A percentile compares a stretch with the other conserved stretches of the same genome.
phyloP scores from a whole-genome alignment of 768 basidiomycete genomes.

The Boletus tomentosulus region DNA sequence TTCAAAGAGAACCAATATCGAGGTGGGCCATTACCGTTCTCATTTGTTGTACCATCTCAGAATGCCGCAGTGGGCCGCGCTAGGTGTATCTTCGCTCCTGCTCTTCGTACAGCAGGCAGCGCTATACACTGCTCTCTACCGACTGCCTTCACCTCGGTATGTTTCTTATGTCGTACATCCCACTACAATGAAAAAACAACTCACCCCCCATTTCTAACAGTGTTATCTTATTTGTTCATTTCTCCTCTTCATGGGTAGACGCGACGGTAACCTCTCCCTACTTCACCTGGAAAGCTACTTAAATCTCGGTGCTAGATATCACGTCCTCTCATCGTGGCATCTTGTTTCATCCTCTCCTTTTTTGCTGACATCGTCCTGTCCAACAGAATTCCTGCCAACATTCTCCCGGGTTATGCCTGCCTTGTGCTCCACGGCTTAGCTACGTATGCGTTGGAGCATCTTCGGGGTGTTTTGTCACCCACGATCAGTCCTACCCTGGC shows the following conservation, averaged over 20 bases:
- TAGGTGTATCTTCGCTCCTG: conserved; percentile 63
- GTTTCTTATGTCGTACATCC: conserved; percentile 13
- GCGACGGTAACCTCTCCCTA: conserved; percentile 46
- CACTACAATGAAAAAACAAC: not conserved
- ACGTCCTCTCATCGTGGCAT: conserved; percentile 42
- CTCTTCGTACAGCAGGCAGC: conserved; percentile 66
- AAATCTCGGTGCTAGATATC: conserved; percentile 38
- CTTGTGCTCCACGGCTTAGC: conserved; percentile 55
- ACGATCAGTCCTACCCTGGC: conserved; percentile 55
- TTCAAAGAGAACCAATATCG: conserved; percentile 50
- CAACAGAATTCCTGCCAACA: conserved; percentile 35
- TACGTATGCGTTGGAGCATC: conserved; percentile 61
- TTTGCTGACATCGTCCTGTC: conserved; percentile 49
- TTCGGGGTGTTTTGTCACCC: conserved; percentile 52
- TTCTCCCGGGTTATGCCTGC: conserved; percentile 64
- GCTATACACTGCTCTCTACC: conserved; percentile 63
- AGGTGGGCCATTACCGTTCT: conserved; percentile 41
- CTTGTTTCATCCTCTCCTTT: conserved; percentile 53
- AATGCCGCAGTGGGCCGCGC: conserved; percentile 57
- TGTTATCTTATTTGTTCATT: conserved; percentile 65
- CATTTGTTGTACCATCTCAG: conserved; percentile 8
- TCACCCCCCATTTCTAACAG: conserved; percentile 34
- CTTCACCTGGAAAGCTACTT: conserved; percentile 32
- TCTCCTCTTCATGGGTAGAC: conserved; percentile 64
- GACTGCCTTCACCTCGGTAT: conserved; percentile 65